phyloP scores from a whole-genome alignment of 495 filamentous ascomycete species.

The Penicillium pancosmium region DNA sequence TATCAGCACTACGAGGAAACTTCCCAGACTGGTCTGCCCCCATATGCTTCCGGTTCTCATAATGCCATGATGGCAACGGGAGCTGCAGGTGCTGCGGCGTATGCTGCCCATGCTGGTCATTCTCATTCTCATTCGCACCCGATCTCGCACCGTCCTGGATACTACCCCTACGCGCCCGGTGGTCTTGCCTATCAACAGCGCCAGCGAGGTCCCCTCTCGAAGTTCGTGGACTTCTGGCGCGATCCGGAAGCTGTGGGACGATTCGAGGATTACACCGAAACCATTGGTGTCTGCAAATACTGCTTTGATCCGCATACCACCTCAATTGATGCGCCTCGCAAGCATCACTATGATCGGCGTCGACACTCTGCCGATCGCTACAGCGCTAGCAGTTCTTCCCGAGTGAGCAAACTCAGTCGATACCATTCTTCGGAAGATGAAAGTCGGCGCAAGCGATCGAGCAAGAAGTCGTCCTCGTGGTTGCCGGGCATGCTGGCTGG shows the following conservation, averaged over 20 bases:
- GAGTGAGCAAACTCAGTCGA: conserved; percentile 60
- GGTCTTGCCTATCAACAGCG: conserved; percentile 48
- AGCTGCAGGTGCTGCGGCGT: conserved; percentile 44
- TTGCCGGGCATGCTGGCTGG: conserved; percentile 57
- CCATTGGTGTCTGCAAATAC: conserved; percentile 67
- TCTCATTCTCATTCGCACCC: conserved; percentile 3
- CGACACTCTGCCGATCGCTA: conserved; percentile 48
- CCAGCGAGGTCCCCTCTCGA: conserved; percentile 57
- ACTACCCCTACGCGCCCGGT: conserved; percentile 27
- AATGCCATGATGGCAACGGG: conserved; percentile 50
- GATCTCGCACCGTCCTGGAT: conserved; percentile 16
- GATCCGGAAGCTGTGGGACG: conserved; percentile 68
- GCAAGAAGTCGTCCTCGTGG: conserved; percentile 47
- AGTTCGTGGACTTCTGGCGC: conserved; percentile 65
- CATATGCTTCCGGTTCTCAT: conserved; percentile 37
- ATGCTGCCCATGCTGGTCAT: conserved; percentile 33
- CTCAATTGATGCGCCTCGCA: conserved; percentile 64
- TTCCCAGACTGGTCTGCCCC: conserved; percentile 30
- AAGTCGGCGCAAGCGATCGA: conserved; percentile 44
- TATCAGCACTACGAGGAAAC: conserved; percentile 35
- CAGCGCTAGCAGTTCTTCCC: conserved; percentile 41
- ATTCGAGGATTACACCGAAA: conserved; percentile 75
- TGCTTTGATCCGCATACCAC: conserved; percentile 68
- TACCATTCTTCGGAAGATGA: conserved; percentile 61
- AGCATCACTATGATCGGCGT: conserved; percentile 57